A percentile compares a stretch with the other conserved stretches of the same genome.
phyloP scores from a whole-genome alignment of 2,329 filamentous ascomycete species.

The Xylaria arbuscula region DNA sequence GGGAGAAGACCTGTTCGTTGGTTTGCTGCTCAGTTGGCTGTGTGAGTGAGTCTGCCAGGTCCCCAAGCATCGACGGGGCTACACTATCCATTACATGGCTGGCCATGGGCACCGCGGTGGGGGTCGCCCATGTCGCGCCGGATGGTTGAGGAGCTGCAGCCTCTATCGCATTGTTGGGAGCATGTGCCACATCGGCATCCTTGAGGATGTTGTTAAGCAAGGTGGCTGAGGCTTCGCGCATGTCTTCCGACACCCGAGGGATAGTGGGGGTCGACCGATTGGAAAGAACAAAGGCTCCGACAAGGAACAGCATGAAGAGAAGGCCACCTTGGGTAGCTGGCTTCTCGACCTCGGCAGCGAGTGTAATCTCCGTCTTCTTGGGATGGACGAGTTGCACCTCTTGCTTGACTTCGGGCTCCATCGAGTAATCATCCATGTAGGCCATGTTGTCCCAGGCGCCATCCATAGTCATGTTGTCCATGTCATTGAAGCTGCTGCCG shows the following conservation, averaged over 20 bases:
- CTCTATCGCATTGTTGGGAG: slow-evolving; percentile 56
- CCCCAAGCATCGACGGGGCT: slow-evolving; percentile 70
- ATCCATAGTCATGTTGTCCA: slow-evolving; percentile 86
- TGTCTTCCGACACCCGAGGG: slow-evolving; percentile 81
- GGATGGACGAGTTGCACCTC: slow-evolving; percentile 65
- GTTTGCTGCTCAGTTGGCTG: slow-evolving; percentile 86
- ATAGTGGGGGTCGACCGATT: slow-evolving; percentile 79
- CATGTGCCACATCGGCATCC: slow-evolving; percentile 73
- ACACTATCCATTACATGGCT: slow-evolving; percentile 60
- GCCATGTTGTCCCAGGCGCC: slow-evolving; percentile 84
- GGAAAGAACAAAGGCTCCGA: slow-evolving; percentile 94
- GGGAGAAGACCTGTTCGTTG: slow-evolving; percentile 86
- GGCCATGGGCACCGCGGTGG: slow-evolving; percentile 55
- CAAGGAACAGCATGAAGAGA: slow-evolving; percentile 94
- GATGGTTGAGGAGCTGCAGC: slow-evolving; percentile 65
- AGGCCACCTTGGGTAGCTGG: slow-evolving; percentile 81
- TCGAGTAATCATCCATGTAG: slow-evolving; percentile 77
- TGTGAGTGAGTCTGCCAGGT: slow-evolving; percentile 75
- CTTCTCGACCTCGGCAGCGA: slow-evolving; percentile 67
- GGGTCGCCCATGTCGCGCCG: slow-evolving; percentile 59
- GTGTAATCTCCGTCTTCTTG: slow-evolving; percentile 64
- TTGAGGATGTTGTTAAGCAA: slow-evolving; percentile 85
- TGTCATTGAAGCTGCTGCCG: slow-evolving; percentile 76
- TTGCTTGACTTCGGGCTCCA: slow-evolving; percentile 71
- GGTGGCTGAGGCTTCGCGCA: slow-evolving; percentile 80